Evolutionary conservation across 257 asterid genomes (phyloP), one percentile per base, ranked within the genome.

Genomic region (Salvia hispanica): DNA sequence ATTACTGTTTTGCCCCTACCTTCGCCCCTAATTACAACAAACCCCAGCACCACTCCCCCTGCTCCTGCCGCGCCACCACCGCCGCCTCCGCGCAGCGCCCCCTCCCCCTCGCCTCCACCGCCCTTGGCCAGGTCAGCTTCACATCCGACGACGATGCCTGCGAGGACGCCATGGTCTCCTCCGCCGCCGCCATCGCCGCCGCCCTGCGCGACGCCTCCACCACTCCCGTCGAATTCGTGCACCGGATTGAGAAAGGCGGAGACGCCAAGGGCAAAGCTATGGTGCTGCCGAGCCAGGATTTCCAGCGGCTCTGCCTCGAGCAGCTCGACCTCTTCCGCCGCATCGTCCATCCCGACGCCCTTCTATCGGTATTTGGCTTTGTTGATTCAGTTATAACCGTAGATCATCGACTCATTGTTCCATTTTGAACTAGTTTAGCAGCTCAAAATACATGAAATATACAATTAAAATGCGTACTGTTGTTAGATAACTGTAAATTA

Each of bases 301-400:
- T 90, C 62, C 95, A 84, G 76, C 78, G 88, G 68, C 94, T 92
- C 14, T 90, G 97, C 81, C 50, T 88, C 63, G 92, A 90, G 69
- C 97, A 92, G 84, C 84, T 92, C 73, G 82, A 86, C 59, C 94
- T 90, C 65, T 92, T 92, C 70, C 95, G 92, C 71, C 91, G 96
- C 51, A 81, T 88, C 54, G 89, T 92, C 40, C 80, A 90, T 64
- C 85, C 93, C 0, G 85, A 86, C 64, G 88, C 90, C 73, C 44
- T 85, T 60, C 87, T 92, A 40, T 90, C 98, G 79, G 97, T 92
- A 79, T 31, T 33, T 46, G 51, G 7, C 39, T 51, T 81, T 66
- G 2, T 55, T 45, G 48, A 9, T 47, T 60, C 25, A n/a, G n/a
- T n/a, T n/a, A n/a, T n/a, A n/a, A n/a, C n/a, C n/a, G n/a, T n/a